Evolutionary conservation across 2,329 filamentous ascomycete genomes (phyloP), one percentile per base, ranked within the genome.

Genomic region (Drechmeria coniospora): DNA sequence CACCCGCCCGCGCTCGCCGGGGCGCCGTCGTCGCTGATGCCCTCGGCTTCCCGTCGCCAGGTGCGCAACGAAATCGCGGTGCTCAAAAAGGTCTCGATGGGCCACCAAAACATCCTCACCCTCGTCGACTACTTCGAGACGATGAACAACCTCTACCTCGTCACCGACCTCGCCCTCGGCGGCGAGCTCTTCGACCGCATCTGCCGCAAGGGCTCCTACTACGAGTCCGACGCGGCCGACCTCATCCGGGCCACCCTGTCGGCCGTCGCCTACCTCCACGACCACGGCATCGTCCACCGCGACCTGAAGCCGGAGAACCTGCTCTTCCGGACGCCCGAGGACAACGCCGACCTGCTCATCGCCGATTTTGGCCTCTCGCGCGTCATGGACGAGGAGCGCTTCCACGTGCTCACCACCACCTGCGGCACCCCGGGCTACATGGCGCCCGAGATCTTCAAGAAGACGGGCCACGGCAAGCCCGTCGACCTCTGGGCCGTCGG

Each of bases 41-140:
- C n/a, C n/a, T n/a, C n/a, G n/a, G n/a, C n/a, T n/a, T n/a, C n/a
- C n/a, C n/a, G n/a, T n/a, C n/a, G n/a, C n/a, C 24, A 92, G 83
- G 82, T 92, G 33, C 79, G 90, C 36, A 98, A 98, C 52, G 90
- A 98, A 59, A 98, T 98, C 44, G 87, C 90, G 6, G 84, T 98
- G 15, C 67, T 98, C 40, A 95, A 95, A 56, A 79, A 79, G 47
- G 87, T 98, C n/a, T 95, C 87, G 2, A 93, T 98, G 81, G 90
- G 90, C 30, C 87, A 98, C 58, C 82, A 90, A 54, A 98, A 98
- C 50, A 95, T 98, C 50, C 62, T 98, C 35, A 98, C 90, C 1
- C 68, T 98, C 33, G 90, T 95, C 44, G 90, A 98, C 61, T 98
- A 95, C 57, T 98, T 98, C 49, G 90, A 98, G 61, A 98, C 90